A percentile compares a stretch with the other conserved stretches of the same genome.
phyloP scores from a whole-genome alignment of 116 monocot genomes.

The Iris pallida region DNA sequence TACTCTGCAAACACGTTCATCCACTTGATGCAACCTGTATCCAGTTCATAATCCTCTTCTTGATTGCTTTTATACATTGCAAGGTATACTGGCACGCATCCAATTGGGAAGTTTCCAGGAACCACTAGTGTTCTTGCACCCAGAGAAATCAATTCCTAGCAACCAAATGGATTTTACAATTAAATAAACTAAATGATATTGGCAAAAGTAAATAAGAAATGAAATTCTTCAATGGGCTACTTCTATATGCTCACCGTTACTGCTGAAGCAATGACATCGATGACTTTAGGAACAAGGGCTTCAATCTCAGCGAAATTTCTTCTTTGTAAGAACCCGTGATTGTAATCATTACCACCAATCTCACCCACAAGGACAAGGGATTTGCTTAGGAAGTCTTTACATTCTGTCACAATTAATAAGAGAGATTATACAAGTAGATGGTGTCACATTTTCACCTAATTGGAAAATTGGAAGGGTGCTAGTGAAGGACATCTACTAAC shows the following conservation, averaged over 20 bases:
- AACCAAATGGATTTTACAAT: background rate
- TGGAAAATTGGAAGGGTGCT: too few relatives aligned
- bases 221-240: background rate
- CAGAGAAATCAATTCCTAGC: conserved; percentile 21
- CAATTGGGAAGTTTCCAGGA: conserved; percentile 37
- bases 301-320: background rate
- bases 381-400: conserved; percentile 12
- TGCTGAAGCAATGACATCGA: conserved; percentile 20
- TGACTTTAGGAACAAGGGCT: conserved; percentile 22
- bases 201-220: background rate
- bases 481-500: too few relatives aligned
- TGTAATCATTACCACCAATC: conserved; percentile 58
- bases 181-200: background rate
- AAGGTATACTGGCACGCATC: conserved; percentile 27
- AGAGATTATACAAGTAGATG: too few relatives aligned
- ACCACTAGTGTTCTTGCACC: conserved; percentile 39
- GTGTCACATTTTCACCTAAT: too few relatives aligned
- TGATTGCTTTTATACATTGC: conserved; percentile 4
- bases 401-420: background rate
- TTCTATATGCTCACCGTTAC: conserved; percentile 13
- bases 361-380: conserved; percentile 48
- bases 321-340: conserved; percentile 15
- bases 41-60: conserved; percentile 16
- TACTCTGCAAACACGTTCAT: conserved; percentile 33
- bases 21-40: conserved; percentile 44